Base-by-base conservation (phyloP, 805 yeast species). In the Schwanniomyces vanrijiae region DNA sequence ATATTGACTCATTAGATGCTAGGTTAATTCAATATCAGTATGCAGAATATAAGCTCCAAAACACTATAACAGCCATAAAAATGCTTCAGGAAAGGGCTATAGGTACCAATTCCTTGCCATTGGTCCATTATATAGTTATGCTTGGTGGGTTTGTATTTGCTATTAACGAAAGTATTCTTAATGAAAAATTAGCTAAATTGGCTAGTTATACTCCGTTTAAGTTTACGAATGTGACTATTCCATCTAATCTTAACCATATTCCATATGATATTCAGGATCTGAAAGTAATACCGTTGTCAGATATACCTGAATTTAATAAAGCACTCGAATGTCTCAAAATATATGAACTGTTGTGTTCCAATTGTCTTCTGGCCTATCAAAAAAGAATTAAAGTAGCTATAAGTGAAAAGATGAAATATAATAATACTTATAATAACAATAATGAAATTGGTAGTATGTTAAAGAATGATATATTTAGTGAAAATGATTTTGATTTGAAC, bases 1-100 rank as follows among this genome's bases (percentile, higher is more conserved):
- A 46, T 37, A 46, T 81, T 47, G 79, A 76, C 54, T 66, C 78
- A 1, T 66, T 75, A 41, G 90, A 84, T 52, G 80, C 82, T 11
- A 76, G 77, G 50, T 69, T 82, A 19, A 61, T 84, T 3, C 88
- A 85, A 59, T 85, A 78, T 60, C 76, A 75, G 46, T 80, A 80
- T 54, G 78, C 82, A 8, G 65, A 77, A 2, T 58, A 64, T 46
- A 83, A 82, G 56, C 55, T 83, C 21, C 66, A 67, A 31, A 62
- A 64, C 28, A 59, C 77, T 40, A 49, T 65, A 3, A 60, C 69
- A 14, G 59, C 70, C 20, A 54, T 77, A n/a, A 61, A 53, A 20
- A 22, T 38, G 7, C 42, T 40, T 16, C 20, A 39, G 67, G 66
- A 14, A 59, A 60, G 21, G 40, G 35, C 42, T 18, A 40, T 26